These are phyloP conservation scores for Dictyostelium firmibasis DNA, from an alignment of 78 protist species.

Conservation along the genomic window DNA sequence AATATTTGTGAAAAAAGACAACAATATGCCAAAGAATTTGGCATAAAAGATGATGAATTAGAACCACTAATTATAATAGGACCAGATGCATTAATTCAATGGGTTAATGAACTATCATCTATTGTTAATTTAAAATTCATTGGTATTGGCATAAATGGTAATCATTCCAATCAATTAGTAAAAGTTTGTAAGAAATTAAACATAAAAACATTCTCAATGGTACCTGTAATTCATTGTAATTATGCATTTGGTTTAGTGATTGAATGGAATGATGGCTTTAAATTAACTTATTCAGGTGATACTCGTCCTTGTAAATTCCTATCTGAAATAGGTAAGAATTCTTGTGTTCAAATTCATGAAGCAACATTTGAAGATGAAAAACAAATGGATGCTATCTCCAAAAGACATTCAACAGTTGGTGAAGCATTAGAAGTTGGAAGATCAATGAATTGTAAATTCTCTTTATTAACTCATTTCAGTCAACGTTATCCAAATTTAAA, in stretches of 20 bases:
- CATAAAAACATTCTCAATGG: constrained; percentile 10
- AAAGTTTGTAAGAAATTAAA: not conserved
- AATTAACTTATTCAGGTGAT: constrained; percentile 94
- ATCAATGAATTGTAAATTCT: constrained; percentile 82
- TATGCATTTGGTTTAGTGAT: constrained; percentile 84
- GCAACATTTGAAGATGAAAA: constrained; percentile 96
- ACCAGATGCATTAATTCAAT: constrained; percentile 25
- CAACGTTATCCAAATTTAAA: constrained; percentile 92
- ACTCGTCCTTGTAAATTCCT: constrained; percentile 89
- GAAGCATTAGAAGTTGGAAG: constrained; percentile 89
- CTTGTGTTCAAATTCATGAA: constrained; percentile 93
- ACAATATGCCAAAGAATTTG: not conserved
- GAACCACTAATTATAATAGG: constrained; percentile 24
- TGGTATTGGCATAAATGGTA: constrained; percentile 4
- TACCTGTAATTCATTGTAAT: constrained; percentile 82
- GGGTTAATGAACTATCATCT: constrained; percentile 31
- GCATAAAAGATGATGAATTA: not conserved
- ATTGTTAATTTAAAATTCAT: not conserved
- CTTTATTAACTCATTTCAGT: constrained; percentile 92
- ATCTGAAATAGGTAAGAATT: constrained; percentile 55
- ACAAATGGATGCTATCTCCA: constrained; percentile 66
- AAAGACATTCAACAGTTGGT: constrained; percentile 81
- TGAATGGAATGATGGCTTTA: constrained; percentile 52
- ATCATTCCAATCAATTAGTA: not conserved
- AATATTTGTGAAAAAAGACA: constrained; percentile 41